Evolutionary conservation across 371 early-diverging fungal species (phyloP).

Genomic region (Gilbertella persicaria): DNA sequence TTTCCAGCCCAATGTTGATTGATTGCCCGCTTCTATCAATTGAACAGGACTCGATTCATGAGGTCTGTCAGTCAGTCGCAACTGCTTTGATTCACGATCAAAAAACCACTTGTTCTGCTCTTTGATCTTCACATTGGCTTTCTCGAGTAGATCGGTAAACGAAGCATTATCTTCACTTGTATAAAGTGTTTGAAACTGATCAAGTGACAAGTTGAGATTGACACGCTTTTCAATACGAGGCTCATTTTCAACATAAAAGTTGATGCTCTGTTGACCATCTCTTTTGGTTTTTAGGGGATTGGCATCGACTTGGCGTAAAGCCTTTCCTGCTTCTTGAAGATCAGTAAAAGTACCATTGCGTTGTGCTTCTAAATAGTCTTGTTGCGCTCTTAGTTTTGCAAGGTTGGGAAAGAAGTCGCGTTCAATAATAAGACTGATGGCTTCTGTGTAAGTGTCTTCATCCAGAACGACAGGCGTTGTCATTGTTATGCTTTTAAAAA

Average conservation of each 20-base stretch:
- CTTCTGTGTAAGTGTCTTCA: conserved; percentile 80
- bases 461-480: conserved; percentile 55
- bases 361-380: conserved; percentile 48
- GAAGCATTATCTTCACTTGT: conserved; percentile 88
- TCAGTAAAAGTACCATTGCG: conserved; percentile 27
- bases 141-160: conserved; percentile 68
- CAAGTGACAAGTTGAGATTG: conserved; percentile 48
- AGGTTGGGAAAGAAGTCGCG: conserved; percentile 87
- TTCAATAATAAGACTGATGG: conserved; percentile 77
- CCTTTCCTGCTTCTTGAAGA: conserved; percentile 26
- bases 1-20: conserved; percentile 52
- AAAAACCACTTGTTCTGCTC: conserved; percentile 73
- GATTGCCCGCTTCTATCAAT: conserved; percentile 28
- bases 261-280: conserved; percentile 13
- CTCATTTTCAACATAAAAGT: conserved; percentile 37
- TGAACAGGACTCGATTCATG: conserved; percentile 13
- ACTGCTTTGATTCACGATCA: conserved; percentile 59
- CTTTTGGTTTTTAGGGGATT: neutral
- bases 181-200: conserved; percentile 75
- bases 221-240: conserved; percentile 37
- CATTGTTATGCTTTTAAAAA: too few relatives aligned
- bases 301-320: conserved; percentile 8
- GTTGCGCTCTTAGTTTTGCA: conserved; percentile 61
- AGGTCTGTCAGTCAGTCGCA: conserved; percentile 17
- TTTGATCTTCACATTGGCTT: conserved; percentile 57